Conservation (phyloP, 2,329 filamentous ascomycete species). For the Curvularia lunata region DNA sequence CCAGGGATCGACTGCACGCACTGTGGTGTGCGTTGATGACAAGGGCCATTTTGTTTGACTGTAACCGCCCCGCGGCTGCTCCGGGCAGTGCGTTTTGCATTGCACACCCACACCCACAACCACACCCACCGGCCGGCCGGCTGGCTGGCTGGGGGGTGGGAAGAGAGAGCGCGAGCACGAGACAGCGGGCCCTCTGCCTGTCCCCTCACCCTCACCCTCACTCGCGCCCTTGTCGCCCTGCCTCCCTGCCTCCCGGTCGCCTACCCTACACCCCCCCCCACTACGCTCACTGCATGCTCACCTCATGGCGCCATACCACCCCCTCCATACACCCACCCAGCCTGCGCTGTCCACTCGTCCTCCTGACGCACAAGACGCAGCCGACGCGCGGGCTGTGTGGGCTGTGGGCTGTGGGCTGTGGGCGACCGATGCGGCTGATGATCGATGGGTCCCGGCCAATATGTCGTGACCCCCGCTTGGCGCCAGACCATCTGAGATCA, state of each 20-base stretch:
- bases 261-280: neutral
- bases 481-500: constrained; percentile 49
- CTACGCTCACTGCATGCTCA: constrained; percentile 10
- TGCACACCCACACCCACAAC: constrained; percentile 10
- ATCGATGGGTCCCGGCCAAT: constrained; percentile 43
- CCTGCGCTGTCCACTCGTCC: constrained; percentile 7
- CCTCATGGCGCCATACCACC: constrained; percentile 30
- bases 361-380: constrained; percentile 23
- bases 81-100: constrained; percentile 18
- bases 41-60: constrained; percentile 10
- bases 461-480: constrained; percentile 44
- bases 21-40: constrained; percentile 21
- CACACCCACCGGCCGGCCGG: too few species aligned
- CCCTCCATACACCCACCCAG: neutral
- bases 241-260: neutral
- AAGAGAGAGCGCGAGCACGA: neutral
- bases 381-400: constrained; percentile 25
- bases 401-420: constrained; percentile 1
- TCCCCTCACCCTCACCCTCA: neutral
- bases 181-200: neutral
- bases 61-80: constrained; percentile 39
- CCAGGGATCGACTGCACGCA: constrained; percentile 47
- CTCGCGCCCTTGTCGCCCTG: too few species aligned
- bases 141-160: too few species aligned
- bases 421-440: constrained; percentile 48